Conservation (phyloP, 2,329 filamentous ascomycete genomes). For the Parastagonospora nodorum region DNA sequence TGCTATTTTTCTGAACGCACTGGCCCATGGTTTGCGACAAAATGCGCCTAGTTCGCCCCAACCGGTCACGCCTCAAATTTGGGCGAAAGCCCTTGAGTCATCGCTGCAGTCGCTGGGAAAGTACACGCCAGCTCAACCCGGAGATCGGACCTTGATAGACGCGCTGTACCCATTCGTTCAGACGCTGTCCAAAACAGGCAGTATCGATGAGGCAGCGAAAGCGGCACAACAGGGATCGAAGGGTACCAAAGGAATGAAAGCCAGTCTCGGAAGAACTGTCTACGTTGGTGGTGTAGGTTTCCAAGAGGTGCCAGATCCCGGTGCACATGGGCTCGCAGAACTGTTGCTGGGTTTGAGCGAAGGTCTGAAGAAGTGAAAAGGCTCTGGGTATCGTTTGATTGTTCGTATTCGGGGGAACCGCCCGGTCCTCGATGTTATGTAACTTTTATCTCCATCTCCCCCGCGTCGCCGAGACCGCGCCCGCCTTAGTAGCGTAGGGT, state of each 20-base stretch:
- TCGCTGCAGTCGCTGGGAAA: constrained; percentile 68
- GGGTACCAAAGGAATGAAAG: constrained; percentile 88
- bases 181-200: constrained; percentile 66
- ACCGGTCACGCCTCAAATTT: constrained; percentile 56
- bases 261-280: constrained; percentile 81
- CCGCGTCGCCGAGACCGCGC: constrained; percentile 1
- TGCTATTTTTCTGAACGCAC: constrained; percentile 88
- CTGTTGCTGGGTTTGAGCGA: constrained; percentile 81
- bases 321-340: constrained; percentile 77
- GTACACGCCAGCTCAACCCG: constrained; percentile 88
- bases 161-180: constrained; percentile 87
- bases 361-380: constrained; percentile 46
- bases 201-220: constrained; percentile 73
- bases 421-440: constrained; percentile 34
- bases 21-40: constrained; percentile 69
- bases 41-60: constrained; percentile 55
- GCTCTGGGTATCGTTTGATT: constrained; percentile 36
- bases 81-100: constrained; percentile 71
- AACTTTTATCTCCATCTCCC: constrained; percentile 40
- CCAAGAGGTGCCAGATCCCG: constrained; percentile 74
- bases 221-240: constrained; percentile 78
- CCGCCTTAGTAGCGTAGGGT: constrained; percentile 4
- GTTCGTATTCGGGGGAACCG: constrained; percentile 29
- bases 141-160: constrained; percentile 90
- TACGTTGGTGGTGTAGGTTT: constrained; percentile 77